A percentile compares a stretch with the other conserved stretches of the same genome.
Conservation (phyloP, 345 rosid species). For the Citrus maxima region DNA sequence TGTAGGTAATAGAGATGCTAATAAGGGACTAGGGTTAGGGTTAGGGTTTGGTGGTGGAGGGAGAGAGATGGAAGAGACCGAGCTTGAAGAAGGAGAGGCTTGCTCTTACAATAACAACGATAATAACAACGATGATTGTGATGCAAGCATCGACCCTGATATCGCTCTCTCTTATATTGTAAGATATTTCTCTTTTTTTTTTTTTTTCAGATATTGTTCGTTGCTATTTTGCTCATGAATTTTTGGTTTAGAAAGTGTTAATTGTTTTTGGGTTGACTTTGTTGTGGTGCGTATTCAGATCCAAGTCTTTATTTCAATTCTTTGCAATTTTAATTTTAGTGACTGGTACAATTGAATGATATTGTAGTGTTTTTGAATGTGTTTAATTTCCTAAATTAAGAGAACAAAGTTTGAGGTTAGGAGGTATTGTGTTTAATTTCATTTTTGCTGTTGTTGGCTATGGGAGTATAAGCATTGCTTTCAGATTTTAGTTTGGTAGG, state of each 20-base stretch:
- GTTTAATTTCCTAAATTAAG: slow-evolving; percentile 2
- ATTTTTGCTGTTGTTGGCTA: slow-evolving; percentile 7
- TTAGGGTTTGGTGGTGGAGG: slow-evolving; percentile 32
- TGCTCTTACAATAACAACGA: slow-evolving; percentile 49
- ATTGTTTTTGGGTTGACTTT: slow-evolving; percentile 5
- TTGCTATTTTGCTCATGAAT: not conserved
- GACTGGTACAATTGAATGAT: slow-evolving; percentile 15
- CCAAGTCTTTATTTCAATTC: slow-evolving; percentile 16
- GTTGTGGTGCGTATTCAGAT: slow-evolving; percentile 20
- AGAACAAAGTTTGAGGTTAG: not conserved
- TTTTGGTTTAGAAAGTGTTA: slow-evolving; percentile 6
- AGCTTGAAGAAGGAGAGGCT: slow-evolving; percentile 81
- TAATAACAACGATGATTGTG: slow-evolving; percentile 43
- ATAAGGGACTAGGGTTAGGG: slow-evolving; percentile 50
- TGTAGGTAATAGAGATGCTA: slow-evolving; percentile 45
- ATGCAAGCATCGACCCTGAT: slow-evolving; percentile 63
- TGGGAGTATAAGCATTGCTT: slow-evolving; percentile 6
- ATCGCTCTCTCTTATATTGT: slow-evolving; percentile 78
- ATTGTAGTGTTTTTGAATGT: slow-evolving; percentile 18
- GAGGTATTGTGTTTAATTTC: not conserved
- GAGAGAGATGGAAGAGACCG: slow-evolving; percentile 52
- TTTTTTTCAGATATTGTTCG: not conserved
- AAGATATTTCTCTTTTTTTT: slow-evolving; percentile 23
- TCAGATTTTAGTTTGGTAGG: not conserved
- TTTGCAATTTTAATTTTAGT: slow-evolving; percentile 18